These are phyloP conservation scores for Mrakia hoshinonis DNA, from an alignment of 768 basidiomycete genomes.

Conservation along the genomic window DNA sequence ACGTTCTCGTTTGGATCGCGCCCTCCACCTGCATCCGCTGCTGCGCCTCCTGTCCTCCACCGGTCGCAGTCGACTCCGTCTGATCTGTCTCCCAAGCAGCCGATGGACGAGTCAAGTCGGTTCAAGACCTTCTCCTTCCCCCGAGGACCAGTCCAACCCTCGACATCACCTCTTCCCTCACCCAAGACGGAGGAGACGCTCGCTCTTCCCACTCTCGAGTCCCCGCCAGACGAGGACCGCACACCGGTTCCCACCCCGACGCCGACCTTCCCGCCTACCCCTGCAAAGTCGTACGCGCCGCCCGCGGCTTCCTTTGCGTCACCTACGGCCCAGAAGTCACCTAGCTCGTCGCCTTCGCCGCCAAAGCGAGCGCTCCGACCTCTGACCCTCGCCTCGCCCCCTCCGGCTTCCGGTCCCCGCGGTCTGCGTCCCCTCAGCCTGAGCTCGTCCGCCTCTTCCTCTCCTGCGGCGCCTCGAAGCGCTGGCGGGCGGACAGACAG, in stretches of 20 bases:
- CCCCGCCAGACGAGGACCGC: constrained; percentile 9
- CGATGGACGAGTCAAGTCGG: background rate
- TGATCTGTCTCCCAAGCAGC: background rate
- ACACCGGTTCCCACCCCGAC: background rate
- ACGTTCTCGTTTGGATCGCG: constrained; percentile 12
- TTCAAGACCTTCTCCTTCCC: constrained; percentile 25
- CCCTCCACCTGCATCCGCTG: background rate
- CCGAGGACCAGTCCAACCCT: background rate
- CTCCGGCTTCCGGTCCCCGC: background rate
- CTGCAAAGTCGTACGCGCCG: background rate
- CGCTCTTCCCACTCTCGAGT: background rate
- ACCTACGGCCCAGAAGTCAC: background rate
- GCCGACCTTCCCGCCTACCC: background rate
- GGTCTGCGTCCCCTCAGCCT: constrained; percentile 20
- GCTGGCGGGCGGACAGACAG: background rate
- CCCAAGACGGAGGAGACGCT: background rate
- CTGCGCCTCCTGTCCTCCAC: background rate
- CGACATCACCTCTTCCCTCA: background rate
- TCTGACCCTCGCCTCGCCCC: constrained; percentile 19
- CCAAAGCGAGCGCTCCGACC: constrained; percentile 15
- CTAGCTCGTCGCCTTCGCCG: background rate
- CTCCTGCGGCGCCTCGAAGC: constrained; percentile 12
- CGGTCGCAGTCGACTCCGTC: background rate
- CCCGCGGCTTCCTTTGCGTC: background rate
- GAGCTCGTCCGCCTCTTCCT: constrained; percentile 1